Conservation (phyloP, 2,329 filamentous ascomycete genomes). For the Alternaria tenuissima region DNA sequence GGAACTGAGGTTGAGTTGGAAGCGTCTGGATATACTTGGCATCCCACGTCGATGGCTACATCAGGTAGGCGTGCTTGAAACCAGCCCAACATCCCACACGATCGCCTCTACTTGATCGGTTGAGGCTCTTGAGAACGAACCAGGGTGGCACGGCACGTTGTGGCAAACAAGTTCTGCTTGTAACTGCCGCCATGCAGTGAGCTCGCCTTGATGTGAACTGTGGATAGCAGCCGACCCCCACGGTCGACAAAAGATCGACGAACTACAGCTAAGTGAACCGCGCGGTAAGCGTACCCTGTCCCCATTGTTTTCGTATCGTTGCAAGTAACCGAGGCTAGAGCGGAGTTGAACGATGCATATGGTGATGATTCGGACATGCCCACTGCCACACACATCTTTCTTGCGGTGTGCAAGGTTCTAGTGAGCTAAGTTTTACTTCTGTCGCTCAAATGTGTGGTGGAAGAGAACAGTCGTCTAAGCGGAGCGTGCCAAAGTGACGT, state of each 20-base stretch:
- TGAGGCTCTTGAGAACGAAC: conserved; percentile 20
- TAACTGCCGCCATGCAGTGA: conserved; percentile 14
- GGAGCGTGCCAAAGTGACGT: conserved; percentile 2
- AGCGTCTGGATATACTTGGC: conserved; percentile 28
- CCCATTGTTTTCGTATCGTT: background rate
- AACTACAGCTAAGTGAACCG: conserved; percentile 9
- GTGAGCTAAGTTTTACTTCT: background rate
- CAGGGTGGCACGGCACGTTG: conserved; percentile 14
- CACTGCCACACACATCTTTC: background rate
- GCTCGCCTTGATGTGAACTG: background rate
- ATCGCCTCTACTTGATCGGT: conserved; percentile 24
- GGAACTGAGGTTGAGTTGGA: conserved; percentile 26
- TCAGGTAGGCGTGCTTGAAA: conserved; percentile 26
- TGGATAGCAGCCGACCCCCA: conserved; percentile 18
- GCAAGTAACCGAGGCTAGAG: conserved; percentile 1
- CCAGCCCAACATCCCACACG: conserved; percentile 27
- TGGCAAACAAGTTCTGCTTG: conserved; percentile 19
- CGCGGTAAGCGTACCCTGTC: background rate
- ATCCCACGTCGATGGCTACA: conserved; percentile 33
- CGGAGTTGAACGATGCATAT: conserved; percentile 12
- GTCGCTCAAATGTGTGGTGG: background rate
- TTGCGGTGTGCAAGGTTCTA: background rate
- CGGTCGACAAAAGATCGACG: conserved; percentile 15
- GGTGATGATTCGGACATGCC: conserved; percentile 3
- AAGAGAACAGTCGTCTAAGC: background rate